Evolutionary conservation across 768 basidiomycete species (phyloP), one percentile per base, ranked within the genome.

Genomic region (Leccinum longicurvipes): DNA sequence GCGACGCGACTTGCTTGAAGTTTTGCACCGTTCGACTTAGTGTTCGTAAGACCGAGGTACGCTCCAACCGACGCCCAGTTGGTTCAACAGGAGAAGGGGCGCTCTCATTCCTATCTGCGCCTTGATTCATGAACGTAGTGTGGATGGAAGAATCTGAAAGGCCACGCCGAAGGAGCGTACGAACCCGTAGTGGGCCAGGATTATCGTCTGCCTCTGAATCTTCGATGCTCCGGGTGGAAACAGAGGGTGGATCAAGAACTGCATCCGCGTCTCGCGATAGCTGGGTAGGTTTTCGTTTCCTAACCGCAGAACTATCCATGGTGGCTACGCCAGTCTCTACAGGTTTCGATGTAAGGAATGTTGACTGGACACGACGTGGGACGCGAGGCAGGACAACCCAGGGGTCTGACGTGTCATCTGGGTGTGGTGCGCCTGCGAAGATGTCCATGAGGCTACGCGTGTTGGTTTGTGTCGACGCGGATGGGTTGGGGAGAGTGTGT

Each of bases 71-170:
- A 23, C 67, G 64, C 28, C 63, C 66, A 44, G 23, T 25, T 32
- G 44, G 49, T 36, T 49, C 58, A 39, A 17, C 41, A 46, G n/a
- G n/a, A n/a, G 53, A 32, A 39, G 17, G 1, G 32, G 3, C 5
- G 12, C 7, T 47, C 34, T 56, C 47, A 25, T 48, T 50, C 56
- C 53, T 23, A 28, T 75, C 72, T n/a, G 76, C 77, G 5, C 70
- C 75, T 47, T 88, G 82, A 53, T 73, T 77, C 57, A 84, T 74
- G 72, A 90, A 96, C 0, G 91, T 91, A 4, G 91, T 88, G 58
- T 86, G 90, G 57, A 98, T 93, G 2, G 92, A 95, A 1, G 93
- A 95, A 68, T 98, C 96, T 2, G 91, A 93, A 49, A 97, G 71
- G 2, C 93, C 93, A 52, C 95, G 82, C 27, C 87, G 81, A 36